These are phyloP conservation scores for Fraxinus quadrangulata DNA, from an alignment of 257 asterid species.

Conservation along the genomic window DNA sequence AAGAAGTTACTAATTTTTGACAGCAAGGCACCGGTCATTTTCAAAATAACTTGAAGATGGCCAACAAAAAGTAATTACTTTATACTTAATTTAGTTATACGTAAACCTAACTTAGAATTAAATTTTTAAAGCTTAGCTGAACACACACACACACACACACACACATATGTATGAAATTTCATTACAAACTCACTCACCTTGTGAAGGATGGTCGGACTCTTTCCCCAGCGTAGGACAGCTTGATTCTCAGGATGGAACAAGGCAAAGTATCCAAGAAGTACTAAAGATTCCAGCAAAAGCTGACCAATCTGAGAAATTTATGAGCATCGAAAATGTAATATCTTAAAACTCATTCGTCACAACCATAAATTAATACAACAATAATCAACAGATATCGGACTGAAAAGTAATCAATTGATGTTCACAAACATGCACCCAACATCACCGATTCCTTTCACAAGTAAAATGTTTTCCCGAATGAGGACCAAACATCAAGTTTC, in stretches of 20 bases:
- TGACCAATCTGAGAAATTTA: conserved; percentile 59
- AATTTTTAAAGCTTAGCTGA: not conserved
- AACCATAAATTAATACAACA: not conserved
- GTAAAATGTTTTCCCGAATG: not conserved
- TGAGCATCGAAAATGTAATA: not conserved
- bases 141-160: not conserved
- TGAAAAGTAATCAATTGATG: not conserved
- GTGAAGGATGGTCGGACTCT: conserved; percentile 98
- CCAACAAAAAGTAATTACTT: not conserved
- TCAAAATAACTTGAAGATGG: not conserved
- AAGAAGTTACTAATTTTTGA: not conserved
- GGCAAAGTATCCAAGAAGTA: conserved; percentile 89
- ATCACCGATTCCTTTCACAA: not conserved
- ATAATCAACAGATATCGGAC: not conserved
- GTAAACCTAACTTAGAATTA: too few relatives aligned
- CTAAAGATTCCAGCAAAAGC: conserved; percentile 78
- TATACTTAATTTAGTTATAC: too few relatives aligned
- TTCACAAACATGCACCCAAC: not conserved
- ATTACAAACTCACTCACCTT: conserved; percentile 50
- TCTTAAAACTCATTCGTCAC: not conserved
- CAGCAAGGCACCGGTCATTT: not conserved
- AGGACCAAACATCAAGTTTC: not conserved
- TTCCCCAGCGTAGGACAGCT: conserved; percentile 99
- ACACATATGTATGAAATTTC: too few relatives aligned
- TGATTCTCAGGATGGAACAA: conserved; percentile 86